Conservation (phyloP, 768 basidiomycete species). For the Polyporus arcularius region DNA sequence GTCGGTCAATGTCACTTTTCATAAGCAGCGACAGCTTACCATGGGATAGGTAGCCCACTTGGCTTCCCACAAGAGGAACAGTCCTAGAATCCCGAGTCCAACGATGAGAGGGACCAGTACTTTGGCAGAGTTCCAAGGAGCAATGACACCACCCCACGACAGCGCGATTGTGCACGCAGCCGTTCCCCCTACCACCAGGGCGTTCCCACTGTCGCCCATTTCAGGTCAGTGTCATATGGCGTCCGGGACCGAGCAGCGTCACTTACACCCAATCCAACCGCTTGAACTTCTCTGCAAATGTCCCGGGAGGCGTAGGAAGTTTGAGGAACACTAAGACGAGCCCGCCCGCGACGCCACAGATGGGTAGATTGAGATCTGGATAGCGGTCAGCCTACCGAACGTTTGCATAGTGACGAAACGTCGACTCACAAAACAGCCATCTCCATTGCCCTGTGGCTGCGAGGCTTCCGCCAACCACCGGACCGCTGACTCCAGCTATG, state of each 20-base stretch:
- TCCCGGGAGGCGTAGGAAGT: slow-evolving; percentile 14
- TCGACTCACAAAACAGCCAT: slow-evolving; percentile 12
- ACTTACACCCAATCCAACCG: slow-evolving; percentile 27
- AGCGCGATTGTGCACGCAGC: slow-evolving; percentile 21
- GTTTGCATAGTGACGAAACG: not conserved
- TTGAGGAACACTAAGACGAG: slow-evolving; percentile 10
- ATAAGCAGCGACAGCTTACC: not conserved
- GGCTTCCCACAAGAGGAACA: slow-evolving; percentile 35
- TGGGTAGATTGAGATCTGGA: slow-evolving; percentile 6
- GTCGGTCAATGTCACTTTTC: no score
- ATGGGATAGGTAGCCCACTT: not conserved
- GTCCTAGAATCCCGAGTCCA: not conserved
- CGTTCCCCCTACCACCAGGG: slow-evolving; percentile 23
- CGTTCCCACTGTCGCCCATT: slow-evolving; percentile 23
- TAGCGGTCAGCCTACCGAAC: not conserved
- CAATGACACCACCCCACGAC: slow-evolving; percentile 36
- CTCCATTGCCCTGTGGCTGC: slow-evolving; percentile 15
- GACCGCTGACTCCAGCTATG: slow-evolving; percentile 27
- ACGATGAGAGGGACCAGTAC: slow-evolving; percentile 17
- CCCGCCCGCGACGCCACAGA: slow-evolving; percentile 2
- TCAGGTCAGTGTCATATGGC: not conserved
- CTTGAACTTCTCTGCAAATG: slow-evolving; percentile 19
- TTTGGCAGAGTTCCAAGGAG: slow-evolving; percentile 33
- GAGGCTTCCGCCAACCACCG: slow-evolving; percentile 31
- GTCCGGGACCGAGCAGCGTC: no score